phyloP scores from a whole-genome alignment of 2,329 filamentous ascomycete genomes.

The Fusarium anguioides region DNA sequence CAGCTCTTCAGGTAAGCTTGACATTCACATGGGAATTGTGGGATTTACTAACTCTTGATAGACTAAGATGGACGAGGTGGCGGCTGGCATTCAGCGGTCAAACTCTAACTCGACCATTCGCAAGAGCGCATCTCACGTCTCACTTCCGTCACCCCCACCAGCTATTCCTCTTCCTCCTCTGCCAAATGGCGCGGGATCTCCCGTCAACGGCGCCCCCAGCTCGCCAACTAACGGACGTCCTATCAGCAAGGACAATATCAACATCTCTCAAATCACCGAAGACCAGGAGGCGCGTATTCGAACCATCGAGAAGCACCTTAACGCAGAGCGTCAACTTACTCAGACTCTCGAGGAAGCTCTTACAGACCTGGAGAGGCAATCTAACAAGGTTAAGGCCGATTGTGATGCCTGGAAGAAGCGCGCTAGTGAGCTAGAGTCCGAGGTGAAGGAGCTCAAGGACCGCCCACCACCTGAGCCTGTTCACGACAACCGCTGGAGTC shows the following conservation, averaged over 20 bases:
- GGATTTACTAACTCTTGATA: conserved; percentile 50
- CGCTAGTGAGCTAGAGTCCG: conserved; percentile 77
- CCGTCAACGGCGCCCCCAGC: conserved; percentile 57
- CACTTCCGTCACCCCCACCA: conserved; percentile 91
- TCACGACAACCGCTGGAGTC: conserved; percentile 71
- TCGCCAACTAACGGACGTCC: conserved; percentile 73
- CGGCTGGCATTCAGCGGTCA: conserved; percentile 63
- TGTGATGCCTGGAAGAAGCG: conserved; percentile 92
- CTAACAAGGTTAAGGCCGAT: conserved; percentile 91
- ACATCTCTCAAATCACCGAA: conserved; percentile 83
- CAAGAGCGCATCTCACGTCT: conserved; percentile 85
- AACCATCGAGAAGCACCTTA: conserved; percentile 95
- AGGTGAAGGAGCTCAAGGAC: conserved; percentile 74
- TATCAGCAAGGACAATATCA: conserved; percentile 78
- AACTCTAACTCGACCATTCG: conserved; percentile 78
- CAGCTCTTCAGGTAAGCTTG: conserved; percentile 78
- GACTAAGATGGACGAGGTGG: conserved; percentile 69
- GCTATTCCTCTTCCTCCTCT: conserved; percentile 96
- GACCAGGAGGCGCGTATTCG: conserved; percentile 95
- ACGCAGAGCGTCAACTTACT: conserved; percentile 95
- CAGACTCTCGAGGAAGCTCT: conserved; percentile 95
- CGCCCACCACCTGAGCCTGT: conserved; percentile 57
- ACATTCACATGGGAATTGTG: neutral
- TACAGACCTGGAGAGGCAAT: conserved; percentile 90
- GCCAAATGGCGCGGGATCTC: conserved; percentile 68